Evolutionary conservation across 768 basidiomycete genomes (phyloP).

Genomic region (Mycena polygramma): DNA sequence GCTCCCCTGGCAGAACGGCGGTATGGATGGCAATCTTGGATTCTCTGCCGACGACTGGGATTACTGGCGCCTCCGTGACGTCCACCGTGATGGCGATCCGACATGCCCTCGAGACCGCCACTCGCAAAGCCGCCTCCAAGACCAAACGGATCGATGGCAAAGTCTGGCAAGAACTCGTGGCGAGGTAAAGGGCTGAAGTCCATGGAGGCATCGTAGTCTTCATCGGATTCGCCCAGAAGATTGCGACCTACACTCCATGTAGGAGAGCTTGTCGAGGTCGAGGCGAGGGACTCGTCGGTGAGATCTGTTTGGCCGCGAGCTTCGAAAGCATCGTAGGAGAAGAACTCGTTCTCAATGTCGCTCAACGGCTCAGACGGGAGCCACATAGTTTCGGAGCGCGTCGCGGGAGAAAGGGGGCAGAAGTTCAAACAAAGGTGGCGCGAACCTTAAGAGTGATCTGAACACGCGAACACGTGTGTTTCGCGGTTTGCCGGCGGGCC

Average conservation of each 20-base stretch:
- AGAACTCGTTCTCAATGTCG: not conserved
- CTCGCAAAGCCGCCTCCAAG: not conserved
- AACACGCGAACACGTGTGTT: conserved; percentile 19
- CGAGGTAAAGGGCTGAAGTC: too few relatives aligned
- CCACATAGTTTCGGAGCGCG: conserved; percentile 14
- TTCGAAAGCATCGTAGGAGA: not conserved
- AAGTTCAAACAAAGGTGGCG: not conserved
- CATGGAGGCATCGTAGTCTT: not conserved
- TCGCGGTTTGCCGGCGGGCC: not conserved
- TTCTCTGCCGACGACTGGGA: not conserved
- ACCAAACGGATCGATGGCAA: not conserved
- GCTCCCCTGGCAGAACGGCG: not conserved
- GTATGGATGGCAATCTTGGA: conserved; percentile 14
- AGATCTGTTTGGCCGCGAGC: conserved; percentile 1
- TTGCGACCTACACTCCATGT: not conserved
- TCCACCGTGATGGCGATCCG: not conserved
- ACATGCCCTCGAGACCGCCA: not conserved
- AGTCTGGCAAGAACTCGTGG: not conserved
- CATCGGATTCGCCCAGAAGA: conserved; percentile 5
- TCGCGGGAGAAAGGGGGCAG: not conserved
- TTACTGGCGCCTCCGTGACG: not conserved
- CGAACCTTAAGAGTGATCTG: conserved; percentile 7
- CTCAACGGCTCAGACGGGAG: not conserved
- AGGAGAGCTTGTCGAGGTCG: conserved; percentile 3
- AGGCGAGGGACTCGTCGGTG: not conserved